Evolutionary conservation across 2,329 filamentous ascomycete genomes (phyloP).

Genomic region (Apiospora malaysiana): DNA sequence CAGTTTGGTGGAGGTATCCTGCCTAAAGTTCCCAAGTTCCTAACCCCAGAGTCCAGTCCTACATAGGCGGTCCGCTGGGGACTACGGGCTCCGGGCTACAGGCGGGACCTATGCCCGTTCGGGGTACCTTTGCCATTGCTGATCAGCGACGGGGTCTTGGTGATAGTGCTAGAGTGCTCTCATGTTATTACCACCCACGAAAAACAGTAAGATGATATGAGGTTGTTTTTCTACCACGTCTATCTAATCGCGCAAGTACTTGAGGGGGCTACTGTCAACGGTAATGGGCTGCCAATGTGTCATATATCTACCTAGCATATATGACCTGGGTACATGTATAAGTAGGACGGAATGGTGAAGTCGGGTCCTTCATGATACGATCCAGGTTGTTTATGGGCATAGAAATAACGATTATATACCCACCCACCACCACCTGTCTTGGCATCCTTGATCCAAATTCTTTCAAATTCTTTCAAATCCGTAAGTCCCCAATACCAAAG

Average conservation of each 20-base stretch:
- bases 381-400: background rate
- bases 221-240: background rate
- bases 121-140: slow-evolving; percentile 3
- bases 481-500: background rate
- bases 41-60: background rate
- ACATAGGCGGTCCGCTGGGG: background rate
- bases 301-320: background rate
- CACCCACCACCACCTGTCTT: background rate
- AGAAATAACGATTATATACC: background rate
- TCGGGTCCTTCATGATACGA: background rate
- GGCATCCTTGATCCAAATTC: background rate
- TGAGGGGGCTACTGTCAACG: background rate
- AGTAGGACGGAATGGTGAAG: background rate
- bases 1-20: background rate
- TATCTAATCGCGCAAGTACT: background rate
- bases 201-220: background rate
- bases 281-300: background rate
- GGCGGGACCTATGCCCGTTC: slow-evolving; percentile 19
- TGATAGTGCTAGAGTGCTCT: background rate
- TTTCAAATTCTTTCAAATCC: background rate
- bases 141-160: background rate
- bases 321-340: too few relatives aligned
- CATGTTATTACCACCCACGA: background rate
- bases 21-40: too few relatives aligned
- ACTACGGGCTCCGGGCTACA: background rate